Evolutionary conservation across 2,329 filamentous ascomycete genomes (phyloP).

Genomic region (Sphaerulina vaccinii): DNA sequence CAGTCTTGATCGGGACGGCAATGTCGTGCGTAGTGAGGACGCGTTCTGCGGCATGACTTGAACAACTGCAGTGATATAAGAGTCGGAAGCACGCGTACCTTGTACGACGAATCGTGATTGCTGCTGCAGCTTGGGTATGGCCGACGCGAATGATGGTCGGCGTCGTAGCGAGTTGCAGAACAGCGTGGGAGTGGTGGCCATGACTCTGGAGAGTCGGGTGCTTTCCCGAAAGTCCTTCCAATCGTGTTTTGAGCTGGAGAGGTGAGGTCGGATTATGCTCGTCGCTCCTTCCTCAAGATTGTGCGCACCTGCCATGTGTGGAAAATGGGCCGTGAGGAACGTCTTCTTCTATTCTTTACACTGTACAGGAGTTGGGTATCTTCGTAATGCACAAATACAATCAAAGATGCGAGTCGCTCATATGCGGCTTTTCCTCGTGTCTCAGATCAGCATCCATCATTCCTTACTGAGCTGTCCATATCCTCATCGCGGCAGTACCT

Average conservation of each 20-base stretch:
- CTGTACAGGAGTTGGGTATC: conserved; percentile 22
- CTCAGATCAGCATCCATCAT: too few relatives aligned
- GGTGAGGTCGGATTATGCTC: too few relatives aligned
- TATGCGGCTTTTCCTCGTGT: too few relatives aligned
- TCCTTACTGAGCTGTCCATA: too few relatives aligned
- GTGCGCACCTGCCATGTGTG: too few relatives aligned
- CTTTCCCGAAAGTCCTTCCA: not conserved
- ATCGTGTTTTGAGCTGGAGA: not conserved
- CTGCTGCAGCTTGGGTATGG: conserved; percentile 36
- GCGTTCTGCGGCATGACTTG: conserved; percentile 28
- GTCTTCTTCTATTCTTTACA: not conserved
- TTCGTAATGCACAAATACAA: conserved; percentile 11
- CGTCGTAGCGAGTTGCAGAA: conserved; percentile 45
- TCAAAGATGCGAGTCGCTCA: conserved; percentile 18
- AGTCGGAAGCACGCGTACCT: conserved; percentile 28
- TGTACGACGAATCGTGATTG: conserved; percentile 29
- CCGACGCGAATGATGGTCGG: conserved; percentile 40
- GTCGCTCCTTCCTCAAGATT: too few relatives aligned
- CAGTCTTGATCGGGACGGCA: conserved; percentile 28
- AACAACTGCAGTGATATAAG: not conserved
- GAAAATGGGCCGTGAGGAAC: not conserved
- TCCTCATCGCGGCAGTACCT: too few relatives aligned
- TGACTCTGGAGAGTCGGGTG: not conserved
- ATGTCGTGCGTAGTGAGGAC: conserved; percentile 41
- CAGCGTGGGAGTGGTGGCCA: conserved; percentile 27